phyloP scores from a whole-genome alignment of 2,329 filamentous ascomycete species.

The Parastagonospora nodorum region DNA sequence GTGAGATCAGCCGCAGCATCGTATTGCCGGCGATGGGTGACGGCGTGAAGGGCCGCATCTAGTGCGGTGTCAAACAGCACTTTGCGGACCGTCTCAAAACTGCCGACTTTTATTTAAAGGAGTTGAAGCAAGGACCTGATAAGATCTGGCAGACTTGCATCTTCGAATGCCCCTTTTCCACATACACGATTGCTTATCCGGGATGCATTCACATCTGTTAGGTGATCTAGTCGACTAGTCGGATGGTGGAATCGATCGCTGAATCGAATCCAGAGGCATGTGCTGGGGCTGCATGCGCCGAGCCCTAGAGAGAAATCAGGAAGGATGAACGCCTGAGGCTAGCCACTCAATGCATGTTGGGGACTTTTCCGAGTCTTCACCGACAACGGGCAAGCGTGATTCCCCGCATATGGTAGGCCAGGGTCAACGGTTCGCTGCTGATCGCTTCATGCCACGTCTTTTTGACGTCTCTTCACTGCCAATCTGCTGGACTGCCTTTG shows the following conservation, averaged over 20 bases:
- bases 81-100: neutral
- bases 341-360: slow-evolving; percentile 8
- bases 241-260: slow-evolving; percentile 1
- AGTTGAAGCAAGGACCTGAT: neutral
- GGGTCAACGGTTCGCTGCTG: slow-evolving; percentile 9
- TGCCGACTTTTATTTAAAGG: neutral
- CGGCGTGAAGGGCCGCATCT: neutral
- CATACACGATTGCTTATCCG: neutral
- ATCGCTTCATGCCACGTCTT: slow-evolving; percentile 1
- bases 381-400: slow-evolving; percentile 18
- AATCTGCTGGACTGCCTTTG: slow-evolving; percentile 9
- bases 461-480: slow-evolving; percentile 5
- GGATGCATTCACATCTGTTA: neutral
- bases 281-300: neutral
- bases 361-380: slow-evolving; percentile 21
- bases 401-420: slow-evolving; percentile 13
- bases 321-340: slow-evolving; percentile 10
- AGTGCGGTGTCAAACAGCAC: neutral
- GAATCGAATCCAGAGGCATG: neutral
- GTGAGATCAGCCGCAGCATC: neutral
- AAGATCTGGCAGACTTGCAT: neutral
- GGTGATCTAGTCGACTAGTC: neutral
- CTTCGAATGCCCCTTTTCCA: neutral
- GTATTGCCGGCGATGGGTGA: neutral
- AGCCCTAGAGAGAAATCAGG: slow-evolving; percentile 7